These are phyloP conservation scores for Lasiosphaeria miniovina DNA, from an alignment of 495 filamentous ascomycete species.

Conservation along the genomic window DNA sequence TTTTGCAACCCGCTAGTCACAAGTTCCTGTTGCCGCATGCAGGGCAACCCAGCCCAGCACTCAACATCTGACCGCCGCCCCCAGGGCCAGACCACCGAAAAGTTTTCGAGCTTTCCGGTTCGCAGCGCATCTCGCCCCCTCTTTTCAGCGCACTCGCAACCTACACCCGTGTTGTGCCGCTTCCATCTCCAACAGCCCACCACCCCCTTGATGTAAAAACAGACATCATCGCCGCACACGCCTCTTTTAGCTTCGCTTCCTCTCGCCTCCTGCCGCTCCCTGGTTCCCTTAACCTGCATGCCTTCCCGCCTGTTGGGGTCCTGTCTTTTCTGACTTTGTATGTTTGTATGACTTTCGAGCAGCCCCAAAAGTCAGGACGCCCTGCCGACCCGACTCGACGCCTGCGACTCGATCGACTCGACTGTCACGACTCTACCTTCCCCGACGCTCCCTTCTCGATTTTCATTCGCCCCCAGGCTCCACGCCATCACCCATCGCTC, in stretches of 20 bases:
- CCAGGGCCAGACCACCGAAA: not conserved
- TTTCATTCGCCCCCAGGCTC: constrained; percentile 10
- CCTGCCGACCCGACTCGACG: constrained; percentile 6
- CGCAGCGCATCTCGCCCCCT: not conserved
- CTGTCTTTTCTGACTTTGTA: constrained; percentile 2
- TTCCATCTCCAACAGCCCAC: not conserved
- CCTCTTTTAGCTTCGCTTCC: constrained; percentile 3
- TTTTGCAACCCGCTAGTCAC: not conserved
- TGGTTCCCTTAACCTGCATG: constrained; percentile 3
- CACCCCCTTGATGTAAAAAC: constrained; percentile 11
- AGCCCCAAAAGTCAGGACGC: not conserved
- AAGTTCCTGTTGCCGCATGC: not conserved
- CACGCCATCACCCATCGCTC: constrained; percentile 5
- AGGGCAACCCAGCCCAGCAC: not conserved
- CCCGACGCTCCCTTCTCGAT: constrained; percentile 8
- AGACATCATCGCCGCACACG: constrained; percentile 13
- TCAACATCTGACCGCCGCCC: not conserved
- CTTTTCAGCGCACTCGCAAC: not conserved
- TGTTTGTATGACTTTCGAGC: not conserved
- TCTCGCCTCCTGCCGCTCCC: constrained; percentile 7
- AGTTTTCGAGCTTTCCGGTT: not conserved
- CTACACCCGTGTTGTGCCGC: not conserved
- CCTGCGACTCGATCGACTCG: constrained; percentile 4
- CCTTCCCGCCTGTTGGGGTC: constrained; percentile 1
- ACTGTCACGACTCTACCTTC: constrained; percentile 14